A percentile compares a stretch with the other conserved stretches of the same genome.
Conservation (phyloP, 2,329 filamentous ascomycete species). For the Fusarium sp. region DNA sequence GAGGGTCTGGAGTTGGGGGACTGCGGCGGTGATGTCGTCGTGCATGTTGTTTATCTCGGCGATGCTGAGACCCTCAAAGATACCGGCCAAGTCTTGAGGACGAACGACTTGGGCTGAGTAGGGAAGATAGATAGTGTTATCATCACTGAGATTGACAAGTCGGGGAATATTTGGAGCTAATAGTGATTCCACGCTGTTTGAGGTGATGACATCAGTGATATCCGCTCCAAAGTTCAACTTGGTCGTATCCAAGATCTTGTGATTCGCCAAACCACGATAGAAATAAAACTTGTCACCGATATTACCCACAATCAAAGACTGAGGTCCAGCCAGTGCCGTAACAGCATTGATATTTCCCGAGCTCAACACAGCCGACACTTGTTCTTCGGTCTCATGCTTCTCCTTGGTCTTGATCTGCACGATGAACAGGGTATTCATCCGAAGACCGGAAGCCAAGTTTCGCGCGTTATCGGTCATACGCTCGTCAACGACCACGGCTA, state of each 20-base stretch:
- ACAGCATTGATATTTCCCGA: constrained; percentile 6
- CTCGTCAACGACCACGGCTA: background rate
- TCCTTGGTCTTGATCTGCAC: background rate
- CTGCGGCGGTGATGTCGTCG: constrained; percentile 2
- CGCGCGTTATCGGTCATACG: constrained; percentile 20
- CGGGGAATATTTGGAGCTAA: background rate
- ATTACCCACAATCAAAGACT: background rate
- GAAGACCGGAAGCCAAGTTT: background rate
- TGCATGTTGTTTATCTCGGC: background rate
- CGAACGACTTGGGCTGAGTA: background rate
- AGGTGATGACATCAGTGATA: background rate
- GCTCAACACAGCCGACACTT: background rate
- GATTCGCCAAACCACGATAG: background rate
- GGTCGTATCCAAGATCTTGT: background rate
- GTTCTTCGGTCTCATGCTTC: background rate
- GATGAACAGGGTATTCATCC: constrained; percentile 9
- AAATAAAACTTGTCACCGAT: background rate
- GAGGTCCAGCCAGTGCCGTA: constrained; percentile 6
- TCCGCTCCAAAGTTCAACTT: constrained; percentile 10
- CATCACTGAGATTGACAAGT: background rate
- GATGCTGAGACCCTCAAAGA: constrained; percentile 4
- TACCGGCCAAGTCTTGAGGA: background rate
- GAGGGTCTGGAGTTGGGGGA: constrained; percentile 9
- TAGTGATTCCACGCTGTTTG: background rate
- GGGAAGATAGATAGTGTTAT: background rate